These are phyloP conservation scores for Chalciporus pseudorubinellus DNA, from an alignment of 768 basidiomycete genomes.

Conservation along the genomic window DNA sequence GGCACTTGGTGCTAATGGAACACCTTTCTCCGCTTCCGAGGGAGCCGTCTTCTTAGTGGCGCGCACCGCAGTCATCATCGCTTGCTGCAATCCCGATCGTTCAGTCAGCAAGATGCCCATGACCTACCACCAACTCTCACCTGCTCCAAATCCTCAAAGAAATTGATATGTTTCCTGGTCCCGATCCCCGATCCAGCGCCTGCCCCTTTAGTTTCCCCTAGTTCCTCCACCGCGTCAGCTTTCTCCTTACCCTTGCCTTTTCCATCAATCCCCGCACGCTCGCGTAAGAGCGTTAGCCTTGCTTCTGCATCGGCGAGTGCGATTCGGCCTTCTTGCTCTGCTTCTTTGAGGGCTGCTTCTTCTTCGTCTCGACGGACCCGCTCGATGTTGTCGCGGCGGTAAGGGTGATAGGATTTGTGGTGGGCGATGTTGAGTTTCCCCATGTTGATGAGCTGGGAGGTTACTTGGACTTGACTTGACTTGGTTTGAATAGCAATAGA, in stretches of 20 bases:
- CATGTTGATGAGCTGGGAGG: slow-evolving; percentile 40
- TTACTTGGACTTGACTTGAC: slow-evolving; percentile 5
- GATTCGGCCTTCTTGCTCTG: slow-evolving; percentile 68
- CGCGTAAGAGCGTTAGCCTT: slow-evolving; percentile 60
- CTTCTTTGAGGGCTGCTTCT: slow-evolving; percentile 63
- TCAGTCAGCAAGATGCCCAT: slow-evolving; percentile 25
- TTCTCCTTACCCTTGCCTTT: slow-evolving; percentile 38
- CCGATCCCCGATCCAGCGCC: slow-evolving; percentile 1
- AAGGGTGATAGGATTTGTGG: slow-evolving; percentile 89
- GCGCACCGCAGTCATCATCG: slow-evolving; percentile 44
- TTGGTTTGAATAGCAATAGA: neutral
- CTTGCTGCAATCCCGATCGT: slow-evolving; percentile 34
- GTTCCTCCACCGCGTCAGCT: slow-evolving; percentile 30
- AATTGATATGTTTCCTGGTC: slow-evolving; percentile 71
- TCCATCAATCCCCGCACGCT: slow-evolving; percentile 49
- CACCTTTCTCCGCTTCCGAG: slow-evolving; percentile 64
- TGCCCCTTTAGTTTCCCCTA: neutral
- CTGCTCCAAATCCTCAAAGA: slow-evolving; percentile 81
- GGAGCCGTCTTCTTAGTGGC: slow-evolving; percentile 47
- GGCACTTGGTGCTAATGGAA: slow-evolving; percentile 67
- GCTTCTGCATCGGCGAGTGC: slow-evolving; percentile 82
- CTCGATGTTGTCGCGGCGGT: slow-evolving; percentile 81
- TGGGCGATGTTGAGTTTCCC: slow-evolving; percentile 88
- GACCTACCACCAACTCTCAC: slow-evolving; percentile 33
- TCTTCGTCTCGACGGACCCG: slow-evolving; percentile 80